Evolutionary conservation across 208 protist species (phyloP), one percentile per base, ranked within the genome.

Genomic region (Zelonia costaricensis): DNA sequence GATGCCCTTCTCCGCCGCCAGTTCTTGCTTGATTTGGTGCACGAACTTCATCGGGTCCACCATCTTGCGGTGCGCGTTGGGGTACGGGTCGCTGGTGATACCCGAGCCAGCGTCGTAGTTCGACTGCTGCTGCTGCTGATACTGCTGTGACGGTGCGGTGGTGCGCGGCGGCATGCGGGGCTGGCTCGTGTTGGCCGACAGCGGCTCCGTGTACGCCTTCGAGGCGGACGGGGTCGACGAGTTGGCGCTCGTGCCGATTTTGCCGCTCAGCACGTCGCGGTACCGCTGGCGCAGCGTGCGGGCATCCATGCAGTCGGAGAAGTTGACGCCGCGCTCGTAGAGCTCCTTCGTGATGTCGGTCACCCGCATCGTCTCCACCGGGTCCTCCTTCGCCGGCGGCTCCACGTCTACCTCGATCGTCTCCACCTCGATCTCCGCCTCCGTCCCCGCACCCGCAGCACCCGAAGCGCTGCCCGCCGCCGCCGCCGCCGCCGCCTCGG

Each of bases 21-120:
- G 56, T 51, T 96, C 88, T 56, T 88, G 74, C 72, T 96, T 94
- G 20, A 96, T 73, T 62, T 96, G 78, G 63, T 80, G 80, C 38
- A 96, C 88, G 56, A 80, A 86, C 75, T 93, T 92, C 88, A 94
- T 94, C 27, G 91, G 84, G 62, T 96, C 91, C 10, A 94, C 78
- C 91, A 96, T 96, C 77, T 94, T 94, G 33, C 91, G 69, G 42
- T 91, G 77, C 18, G 88, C 91, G 59, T 94, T 94, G 2, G 91
- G 91, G 70, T 96, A 94, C 13, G 91, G 91, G 51, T 96, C 91
- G 40, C 78, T 55, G 0, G 85, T 74, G n/a, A 96, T 39, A 8
- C 86, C 88, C 4, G 68, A 73, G 39, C 82, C 78, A 1, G 35
- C 66, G 23, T 76, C 84, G 75, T 87, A 89, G 33, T 73, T 57